Evolutionary conservation across 768 basidiomycete species (phyloP), one percentile per base, ranked within the genome.

Genomic region (Xerocomellus chrysenteron): DNA sequence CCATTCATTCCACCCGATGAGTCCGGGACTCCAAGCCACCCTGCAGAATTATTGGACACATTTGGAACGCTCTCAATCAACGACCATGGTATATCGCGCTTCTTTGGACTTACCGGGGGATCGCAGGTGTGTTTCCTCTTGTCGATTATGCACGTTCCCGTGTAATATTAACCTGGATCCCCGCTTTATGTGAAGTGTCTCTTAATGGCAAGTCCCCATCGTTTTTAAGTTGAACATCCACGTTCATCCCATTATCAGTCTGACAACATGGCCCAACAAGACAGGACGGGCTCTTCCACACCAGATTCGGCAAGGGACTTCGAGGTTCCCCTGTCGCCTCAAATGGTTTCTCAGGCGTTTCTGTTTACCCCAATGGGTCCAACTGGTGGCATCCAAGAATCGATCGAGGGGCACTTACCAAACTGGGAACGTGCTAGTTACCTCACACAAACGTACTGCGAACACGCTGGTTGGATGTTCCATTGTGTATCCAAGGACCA

Each of bases 81-180:
- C 16, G 82, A 85, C 63, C 77, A 82, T 59, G 84, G 83, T 0
- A 78, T 81, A 45, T 80, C 82, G n/a, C 73, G 80, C 52, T 86
- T 85, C 66, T 85, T 85, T 75, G 84, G 84, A 1, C 83, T 83
- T 2, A 85, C 85, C 1, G 87, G 84, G 14, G 86, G 86, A 33
- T 78, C 81, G 47, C 85, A 88, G 77, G 86, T 87, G 59, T 56
- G 83, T 74, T 52, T 50, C 40, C 19, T 32, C 4, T 46, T 57
- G 50, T 50, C 51, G 30, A 24, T 52, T 32, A 41, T n/a, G 17
- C 54, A 55, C 30, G 45, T 52, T 64, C 46, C 50, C 41, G 30
- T 49, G 17, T 58, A n/a, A 60, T 58, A 8, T 50, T 56, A 47
- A 64, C 56, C 24, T 49, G 19, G 28, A 50, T 49, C 19, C 45